Conservation (phyloP, 495 filamentous ascomycete species). For the Tuber melanosporum region DNA sequence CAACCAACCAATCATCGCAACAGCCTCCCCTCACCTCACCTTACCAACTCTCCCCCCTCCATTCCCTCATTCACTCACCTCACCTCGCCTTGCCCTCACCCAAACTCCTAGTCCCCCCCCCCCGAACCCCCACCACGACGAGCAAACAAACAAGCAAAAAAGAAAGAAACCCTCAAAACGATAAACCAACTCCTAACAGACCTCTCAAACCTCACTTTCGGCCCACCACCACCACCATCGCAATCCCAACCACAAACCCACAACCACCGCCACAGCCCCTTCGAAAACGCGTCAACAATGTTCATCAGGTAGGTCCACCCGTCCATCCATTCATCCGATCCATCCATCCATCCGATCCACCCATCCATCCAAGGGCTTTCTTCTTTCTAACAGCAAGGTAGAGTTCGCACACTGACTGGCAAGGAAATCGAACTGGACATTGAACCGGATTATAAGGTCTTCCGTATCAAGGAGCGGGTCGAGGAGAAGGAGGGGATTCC, state of each 20-base stretch:
- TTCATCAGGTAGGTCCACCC: constrained; percentile 32
- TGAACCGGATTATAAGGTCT: constrained; percentile 85
- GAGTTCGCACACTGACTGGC: constrained; percentile 94
- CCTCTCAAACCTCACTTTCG: constrained; percentile 29
- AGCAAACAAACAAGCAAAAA: neutral
- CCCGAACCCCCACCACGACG: neutral
- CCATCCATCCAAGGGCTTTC: no score
- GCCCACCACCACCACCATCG: constrained; percentile 17
- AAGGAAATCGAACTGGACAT: constrained; percentile 99
- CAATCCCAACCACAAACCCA: constrained; percentile 8
- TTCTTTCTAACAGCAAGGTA: constrained; percentile 40
- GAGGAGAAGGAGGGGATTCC: constrained; percentile 99
- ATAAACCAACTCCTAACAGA: constrained; percentile 24
- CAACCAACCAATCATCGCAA: neutral
- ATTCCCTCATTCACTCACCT: neutral
- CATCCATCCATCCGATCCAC: neutral
- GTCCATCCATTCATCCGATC: neutral
- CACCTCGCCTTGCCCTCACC: constrained; percentile 1
- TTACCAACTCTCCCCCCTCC: neutral
- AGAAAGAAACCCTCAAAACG: constrained; percentile 6
- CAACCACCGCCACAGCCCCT: neutral
- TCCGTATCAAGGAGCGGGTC: constrained; percentile 93
- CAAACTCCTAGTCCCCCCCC: neutral
- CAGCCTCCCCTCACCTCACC: neutral
- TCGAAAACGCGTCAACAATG: constrained; percentile 17